phyloP scores from a whole-genome alignment of 1,139 yeast species.

The Yamadazyma dushanensis region DNA sequence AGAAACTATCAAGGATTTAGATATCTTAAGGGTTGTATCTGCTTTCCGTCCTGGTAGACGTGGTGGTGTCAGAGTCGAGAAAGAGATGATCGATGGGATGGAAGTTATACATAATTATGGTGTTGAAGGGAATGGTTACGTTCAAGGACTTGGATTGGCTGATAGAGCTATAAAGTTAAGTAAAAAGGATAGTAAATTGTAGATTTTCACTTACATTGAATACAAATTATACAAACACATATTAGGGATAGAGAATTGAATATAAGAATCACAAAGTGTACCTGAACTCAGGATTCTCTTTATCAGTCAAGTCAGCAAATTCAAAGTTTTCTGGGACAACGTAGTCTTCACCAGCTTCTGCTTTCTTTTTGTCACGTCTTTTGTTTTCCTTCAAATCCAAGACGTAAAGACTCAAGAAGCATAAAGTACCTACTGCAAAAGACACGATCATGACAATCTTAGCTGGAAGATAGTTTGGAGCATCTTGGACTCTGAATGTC shows the following conservation, averaged over 20 bases:
- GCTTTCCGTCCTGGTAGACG: constrained; percentile 71
- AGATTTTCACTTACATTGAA: no score
- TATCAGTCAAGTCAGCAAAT: constrained; percentile 63
- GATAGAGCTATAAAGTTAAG: constrained; percentile 9
- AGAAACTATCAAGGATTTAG: constrained; percentile 18
- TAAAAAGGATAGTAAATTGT: not conserved
- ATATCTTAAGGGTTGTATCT: constrained; percentile 58
- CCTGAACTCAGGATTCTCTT: constrained; percentile 62
- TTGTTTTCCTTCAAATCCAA: constrained; percentile 20
- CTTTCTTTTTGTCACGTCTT: constrained; percentile 26
- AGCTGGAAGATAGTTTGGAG: constrained; percentile 55
- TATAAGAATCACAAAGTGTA: constrained; percentile 29
- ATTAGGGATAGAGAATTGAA: no score
- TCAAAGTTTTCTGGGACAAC: constrained; percentile 40
- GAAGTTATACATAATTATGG: constrained; percentile 47
- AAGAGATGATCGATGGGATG: constrained; percentile 33
- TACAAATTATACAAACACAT: no score
- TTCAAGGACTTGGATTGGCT: constrained; percentile 48
- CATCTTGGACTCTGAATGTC: constrained; percentile 52
- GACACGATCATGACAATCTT: constrained; percentile 16
- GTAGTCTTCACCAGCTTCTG: constrained; percentile 8
- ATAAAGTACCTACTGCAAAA: constrained; percentile 24
- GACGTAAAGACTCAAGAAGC: constrained; percentile 28
- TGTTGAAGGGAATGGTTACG: constrained; percentile 49
- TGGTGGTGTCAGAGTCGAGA: constrained; percentile 68